Percentiles rank a stretch among this genome's conserved stretches.
Evolutionary conservation across 352 stramenopile species (phyloP).

Genomic region (Elongisporangium senticosum): DNA sequence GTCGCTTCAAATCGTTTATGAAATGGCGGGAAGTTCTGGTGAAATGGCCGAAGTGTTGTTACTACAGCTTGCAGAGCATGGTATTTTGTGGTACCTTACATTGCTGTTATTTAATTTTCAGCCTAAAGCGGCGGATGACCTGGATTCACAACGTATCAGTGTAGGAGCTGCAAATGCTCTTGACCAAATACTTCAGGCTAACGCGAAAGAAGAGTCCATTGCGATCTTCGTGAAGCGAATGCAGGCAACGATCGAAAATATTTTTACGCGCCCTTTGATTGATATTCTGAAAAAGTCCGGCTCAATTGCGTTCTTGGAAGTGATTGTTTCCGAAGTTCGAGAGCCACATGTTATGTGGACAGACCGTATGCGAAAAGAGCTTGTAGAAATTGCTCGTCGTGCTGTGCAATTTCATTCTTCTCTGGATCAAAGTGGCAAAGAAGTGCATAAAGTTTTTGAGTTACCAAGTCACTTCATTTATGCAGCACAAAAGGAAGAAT

Average conservation of each 20-base stretch:
- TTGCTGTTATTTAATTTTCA: constrained; percentile 73
- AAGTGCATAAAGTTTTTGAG: constrained; percentile 73
- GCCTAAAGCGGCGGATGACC: constrained; percentile 20
- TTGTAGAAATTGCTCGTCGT: constrained; percentile 57
- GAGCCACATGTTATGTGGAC: constrained; percentile 87
- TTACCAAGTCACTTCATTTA: constrained; percentile 74
- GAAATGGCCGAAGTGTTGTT: constrained; percentile 82
- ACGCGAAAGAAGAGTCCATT: constrained; percentile 68
- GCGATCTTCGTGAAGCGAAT: constrained; percentile 72
- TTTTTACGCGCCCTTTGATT: constrained; percentile 76
- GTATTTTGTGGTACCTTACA: constrained; percentile 79
- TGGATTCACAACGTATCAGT: constrained; percentile 58
- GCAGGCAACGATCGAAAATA: constrained; percentile 77
- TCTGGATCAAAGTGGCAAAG: constrained; percentile 43
- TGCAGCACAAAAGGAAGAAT: constrained; percentile 71
- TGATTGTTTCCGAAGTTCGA: constrained; percentile 65
- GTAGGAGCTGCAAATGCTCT: constrained; percentile 70
- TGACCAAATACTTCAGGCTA: constrained; percentile 59
- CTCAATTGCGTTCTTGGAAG: constrained; percentile 60
- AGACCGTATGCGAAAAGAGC: constrained; percentile 71
- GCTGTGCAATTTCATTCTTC: constrained; percentile 70
- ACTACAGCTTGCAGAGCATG: constrained; percentile 74
- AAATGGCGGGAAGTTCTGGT: constrained; percentile 72
- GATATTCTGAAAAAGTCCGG: constrained; percentile 61
- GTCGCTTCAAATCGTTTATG: constrained; percentile 75